Evolutionary conservation across 495 filamentous ascomycete genomes (phyloP).

Genomic region (Penicillium lividum): DNA sequence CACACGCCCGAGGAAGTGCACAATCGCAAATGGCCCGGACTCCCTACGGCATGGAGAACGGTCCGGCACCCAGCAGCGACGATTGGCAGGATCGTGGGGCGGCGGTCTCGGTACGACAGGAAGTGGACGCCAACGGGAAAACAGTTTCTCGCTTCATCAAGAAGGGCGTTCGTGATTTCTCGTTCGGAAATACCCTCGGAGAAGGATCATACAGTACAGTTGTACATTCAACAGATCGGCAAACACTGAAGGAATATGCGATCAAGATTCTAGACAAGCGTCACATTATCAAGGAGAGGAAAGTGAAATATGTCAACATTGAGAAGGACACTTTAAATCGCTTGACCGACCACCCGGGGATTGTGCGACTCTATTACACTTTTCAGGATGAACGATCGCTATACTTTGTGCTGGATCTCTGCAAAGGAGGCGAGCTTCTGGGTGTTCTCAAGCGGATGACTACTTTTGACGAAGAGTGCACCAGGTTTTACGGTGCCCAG

Average conservation of each 20-base stretch:
- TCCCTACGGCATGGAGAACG: slow-evolving; percentile 64
- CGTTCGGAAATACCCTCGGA: slow-evolving; percentile 86
- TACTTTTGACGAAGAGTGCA: slow-evolving; percentile 95
- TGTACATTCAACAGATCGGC: slow-evolving; percentile 88
- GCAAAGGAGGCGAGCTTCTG: slow-evolving; percentile 87
- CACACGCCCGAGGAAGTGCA: slow-evolving; percentile 45
- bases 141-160: slow-evolving; percentile 82
- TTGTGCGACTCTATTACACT: slow-evolving; percentile 97
- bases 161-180: slow-evolving; percentile 96
- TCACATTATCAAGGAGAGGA: slow-evolving; percentile 99
- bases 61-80: slow-evolving; percentile 70
- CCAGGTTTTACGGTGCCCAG: slow-evolving; percentile 91
- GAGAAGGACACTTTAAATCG: slow-evolving; percentile 98
- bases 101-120: slow-evolving; percentile 73
- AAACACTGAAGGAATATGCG: slow-evolving; percentile 94
- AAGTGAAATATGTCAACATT: slow-evolving; percentile 99
- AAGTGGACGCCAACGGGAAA: slow-evolving; percentile 79
- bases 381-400: slow-evolving; percentile 96
- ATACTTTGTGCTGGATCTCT: slow-evolving; percentile 96
- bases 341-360: slow-evolving; percentile 92
- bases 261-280: slow-evolving; percentile 98
- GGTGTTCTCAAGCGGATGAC: slow-evolving; percentile 90
- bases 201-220: slow-evolving; percentile 99
- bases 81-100: slow-evolving; percentile 96
- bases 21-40: slow-evolving; percentile 57